Evolutionary conservation across 2,329 filamentous ascomycete genomes (phyloP).

Genomic region (Exophiala sideris): DNA sequence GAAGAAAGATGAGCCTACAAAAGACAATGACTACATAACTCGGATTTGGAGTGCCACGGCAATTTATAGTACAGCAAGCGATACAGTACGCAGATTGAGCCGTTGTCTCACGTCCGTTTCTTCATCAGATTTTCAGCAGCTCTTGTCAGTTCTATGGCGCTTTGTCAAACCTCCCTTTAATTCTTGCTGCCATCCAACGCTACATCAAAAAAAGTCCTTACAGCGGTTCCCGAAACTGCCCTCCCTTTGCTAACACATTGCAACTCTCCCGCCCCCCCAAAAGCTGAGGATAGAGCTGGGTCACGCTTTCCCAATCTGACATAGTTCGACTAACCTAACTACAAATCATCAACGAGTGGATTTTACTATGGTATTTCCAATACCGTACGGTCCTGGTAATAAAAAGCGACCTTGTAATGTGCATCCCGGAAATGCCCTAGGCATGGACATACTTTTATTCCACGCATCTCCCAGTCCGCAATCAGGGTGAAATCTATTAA

Average conservation of each 20-base stretch:
- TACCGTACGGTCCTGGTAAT: slow-evolving; percentile 2
- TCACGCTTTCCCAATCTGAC: slow-evolving; percentile 2
- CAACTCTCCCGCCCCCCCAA: too few species aligned
- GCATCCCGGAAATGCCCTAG: not conserved
- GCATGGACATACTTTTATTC: not conserved
- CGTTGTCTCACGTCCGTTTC: too few species aligned
- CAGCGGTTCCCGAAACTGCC: too few species aligned
- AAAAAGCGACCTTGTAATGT: slow-evolving; percentile 1
- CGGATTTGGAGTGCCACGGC: too few species aligned
- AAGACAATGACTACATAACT: not conserved
- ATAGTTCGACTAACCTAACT: slow-evolving; percentile 2
- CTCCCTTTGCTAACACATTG: too few species aligned
- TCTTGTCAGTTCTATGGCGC: not conserved
- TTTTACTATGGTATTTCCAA: slow-evolving; percentile 3
- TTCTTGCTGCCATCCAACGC: not conserved
- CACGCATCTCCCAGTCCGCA: not conserved
- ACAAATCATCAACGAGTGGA: slow-evolving; percentile 2
- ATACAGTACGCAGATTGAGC: not conserved
- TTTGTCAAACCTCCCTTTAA: not conserved
- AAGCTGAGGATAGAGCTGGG: too few species aligned
- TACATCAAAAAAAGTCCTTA: not conserved
- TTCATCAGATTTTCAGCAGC: not conserved
- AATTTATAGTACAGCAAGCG: not conserved
- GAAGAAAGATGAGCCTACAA: not conserved
- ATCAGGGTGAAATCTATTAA: not conserved